These are phyloP conservation scores for Populus ilicifolia DNA, from an alignment of 345 rosid species.

Conservation along the genomic window DNA sequence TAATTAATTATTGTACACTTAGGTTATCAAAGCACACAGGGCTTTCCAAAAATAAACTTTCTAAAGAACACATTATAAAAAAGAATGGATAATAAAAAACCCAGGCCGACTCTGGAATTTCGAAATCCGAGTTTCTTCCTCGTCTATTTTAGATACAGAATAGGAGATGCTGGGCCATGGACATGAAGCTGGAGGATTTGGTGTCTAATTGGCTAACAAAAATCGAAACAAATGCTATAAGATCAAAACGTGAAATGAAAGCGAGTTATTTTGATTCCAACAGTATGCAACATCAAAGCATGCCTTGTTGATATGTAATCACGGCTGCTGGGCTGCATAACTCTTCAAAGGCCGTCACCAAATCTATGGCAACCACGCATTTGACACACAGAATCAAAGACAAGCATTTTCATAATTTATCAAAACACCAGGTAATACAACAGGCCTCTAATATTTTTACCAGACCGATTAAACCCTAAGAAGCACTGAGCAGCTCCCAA, in stretches of 20 bases:
- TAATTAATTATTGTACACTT: neutral
- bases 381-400: neutral
- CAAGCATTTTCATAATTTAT: neutral
- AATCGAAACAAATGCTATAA: neutral
- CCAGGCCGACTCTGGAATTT: neutral
- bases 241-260: neutral
- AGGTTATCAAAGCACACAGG: neutral
- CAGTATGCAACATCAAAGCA: neutral
- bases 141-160: neutral
- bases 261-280: neutral
- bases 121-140: neutral
- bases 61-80: too few species aligned
- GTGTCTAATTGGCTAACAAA: neutral
- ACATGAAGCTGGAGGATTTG: neutral
- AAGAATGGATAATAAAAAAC: too few species aligned
- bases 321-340: too few species aligned
- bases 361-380: neutral
- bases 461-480: neutral
- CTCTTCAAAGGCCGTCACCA: neutral
- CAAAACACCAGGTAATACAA: neutral
- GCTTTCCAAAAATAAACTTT: too few species aligned
- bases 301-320: neutral
- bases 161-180: neutral
- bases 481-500: conserved; percentile 12
- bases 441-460: conserved; percentile 3